Evolutionary conservation across 2,329 filamentous ascomycete species (phyloP).

Genomic region (Phaeosphaeria sp.): DNA sequence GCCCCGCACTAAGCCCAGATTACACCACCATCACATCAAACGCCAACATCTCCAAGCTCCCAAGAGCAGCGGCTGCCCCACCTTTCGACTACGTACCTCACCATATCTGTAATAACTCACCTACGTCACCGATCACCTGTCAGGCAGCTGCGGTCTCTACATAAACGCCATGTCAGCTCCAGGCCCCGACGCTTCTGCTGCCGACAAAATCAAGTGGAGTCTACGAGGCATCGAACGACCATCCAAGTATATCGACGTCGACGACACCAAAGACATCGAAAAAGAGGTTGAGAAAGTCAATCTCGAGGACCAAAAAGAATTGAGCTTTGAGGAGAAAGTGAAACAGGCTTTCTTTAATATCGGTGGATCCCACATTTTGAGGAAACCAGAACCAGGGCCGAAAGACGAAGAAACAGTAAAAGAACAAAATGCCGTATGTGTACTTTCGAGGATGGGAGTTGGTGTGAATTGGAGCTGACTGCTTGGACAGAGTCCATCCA

Average conservation of each 20-base stretch:
- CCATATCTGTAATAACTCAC: slow-evolving; percentile 4
- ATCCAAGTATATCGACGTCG: background rate
- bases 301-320: slow-evolving; percentile 6
- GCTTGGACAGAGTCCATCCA: slow-evolving; percentile 37
- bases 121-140: slow-evolving; percentile 33
- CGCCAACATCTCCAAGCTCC: background rate
- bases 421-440: slow-evolving; percentile 44
- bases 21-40: slow-evolving; percentile 3
- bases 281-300: slow-evolving; percentile 10
- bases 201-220: slow-evolving; percentile 12
- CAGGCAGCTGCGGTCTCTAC: slow-evolving; percentile 11
- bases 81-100: slow-evolving; percentile 2
- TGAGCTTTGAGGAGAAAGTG: slow-evolving; percentile 10
- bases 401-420: slow-evolving; percentile 11
- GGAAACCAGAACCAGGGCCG: slow-evolving; percentile 8
- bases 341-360: slow-evolving; percentile 16
- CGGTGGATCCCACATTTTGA: slow-evolving; percentile 10
- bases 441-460: background rate
- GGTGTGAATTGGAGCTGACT: background rate
- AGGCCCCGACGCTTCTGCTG: slow-evolving; percentile 3
- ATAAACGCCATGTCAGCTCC: slow-evolving; percentile 22
- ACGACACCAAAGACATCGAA: slow-evolving; percentile 10
- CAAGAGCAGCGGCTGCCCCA: slow-evolving; percentile 3
- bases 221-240: slow-evolving; percentile 3
- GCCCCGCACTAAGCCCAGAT: slow-evolving; percentile 11